Percentiles rank a stretch among this genome's conserved stretches.
Conservation (phyloP, 164 flowering plant genomes). For the Santalum album region DNA sequence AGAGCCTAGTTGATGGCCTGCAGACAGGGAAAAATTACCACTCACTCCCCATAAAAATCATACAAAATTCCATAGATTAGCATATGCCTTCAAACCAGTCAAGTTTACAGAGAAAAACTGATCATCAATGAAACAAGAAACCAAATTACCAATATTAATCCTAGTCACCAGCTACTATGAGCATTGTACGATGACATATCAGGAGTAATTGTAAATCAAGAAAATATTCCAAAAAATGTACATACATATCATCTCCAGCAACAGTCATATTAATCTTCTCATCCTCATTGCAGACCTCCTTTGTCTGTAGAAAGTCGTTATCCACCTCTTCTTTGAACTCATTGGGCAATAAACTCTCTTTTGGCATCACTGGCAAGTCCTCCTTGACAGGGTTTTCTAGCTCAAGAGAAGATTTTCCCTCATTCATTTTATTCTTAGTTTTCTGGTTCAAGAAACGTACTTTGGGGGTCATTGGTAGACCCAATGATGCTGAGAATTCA, state of each 20-base stretch:
- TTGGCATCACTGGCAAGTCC: constrained; percentile 10
- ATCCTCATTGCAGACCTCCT: constrained; percentile 18
- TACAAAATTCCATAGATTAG: not conserved
- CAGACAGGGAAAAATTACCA: constrained; percentile 4
- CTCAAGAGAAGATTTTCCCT: constrained; percentile 21
- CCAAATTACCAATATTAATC: no score
- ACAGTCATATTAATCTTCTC: constrained; percentile 19
- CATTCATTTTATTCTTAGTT: constrained; percentile 16
- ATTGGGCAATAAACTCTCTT: constrained; percentile 6
- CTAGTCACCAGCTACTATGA: no score
- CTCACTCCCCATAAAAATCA: not conserved
- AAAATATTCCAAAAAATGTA: not conserved
- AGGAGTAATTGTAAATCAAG: not conserved
- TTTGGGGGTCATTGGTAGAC: constrained; percentile 82
- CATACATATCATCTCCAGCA: constrained; percentile 26
- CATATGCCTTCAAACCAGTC: no score
- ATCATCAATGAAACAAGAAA: no score
- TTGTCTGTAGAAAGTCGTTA: constrained; percentile 24
- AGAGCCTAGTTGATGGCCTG: constrained; percentile 51
- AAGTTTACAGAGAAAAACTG: no score
- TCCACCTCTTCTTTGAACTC: constrained; percentile 18
- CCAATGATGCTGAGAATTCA: constrained; percentile 77
- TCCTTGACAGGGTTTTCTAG: constrained; percentile 18
- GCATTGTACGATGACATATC: no score
- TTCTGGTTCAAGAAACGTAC: constrained; percentile 57